Conservation (phyloP, 805 yeast species). For the Kodamaea lidongshanica region DNA sequence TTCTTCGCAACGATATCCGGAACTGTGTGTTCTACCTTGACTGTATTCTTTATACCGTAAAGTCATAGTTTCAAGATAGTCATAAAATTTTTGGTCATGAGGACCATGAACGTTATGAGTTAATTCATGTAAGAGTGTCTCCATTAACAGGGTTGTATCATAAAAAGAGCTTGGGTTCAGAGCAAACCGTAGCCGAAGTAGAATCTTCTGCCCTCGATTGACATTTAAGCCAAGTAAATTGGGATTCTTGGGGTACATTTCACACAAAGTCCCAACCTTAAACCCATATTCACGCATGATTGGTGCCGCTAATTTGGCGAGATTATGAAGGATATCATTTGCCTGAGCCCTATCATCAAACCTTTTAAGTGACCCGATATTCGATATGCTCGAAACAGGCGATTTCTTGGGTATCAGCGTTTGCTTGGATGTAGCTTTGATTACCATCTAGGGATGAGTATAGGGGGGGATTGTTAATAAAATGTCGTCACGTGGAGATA, state of each 20-base stretch:
- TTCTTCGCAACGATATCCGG: constrained; percentile 47
- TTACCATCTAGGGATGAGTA: constrained; percentile 8
- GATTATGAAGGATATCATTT: constrained; percentile 51
- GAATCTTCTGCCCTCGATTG: constrained; percentile 66
- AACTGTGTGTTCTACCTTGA: constrained; percentile 39
- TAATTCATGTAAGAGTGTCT: constrained; percentile 84
- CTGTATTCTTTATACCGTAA: constrained; percentile 43
- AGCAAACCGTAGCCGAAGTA: constrained; percentile 62
- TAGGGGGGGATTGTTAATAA: constrained; percentile 2
- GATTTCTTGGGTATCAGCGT: constrained; percentile 12
- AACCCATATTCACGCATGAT: constrained; percentile 63
- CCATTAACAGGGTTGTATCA: constrained; percentile 61
- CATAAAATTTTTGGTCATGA: constrained; percentile 69
- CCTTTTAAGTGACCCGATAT: constrained; percentile 33
- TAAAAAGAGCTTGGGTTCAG: constrained; percentile 48
- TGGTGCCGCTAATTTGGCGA: constrained; percentile 70
- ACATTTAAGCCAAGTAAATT: constrained; percentile 75
- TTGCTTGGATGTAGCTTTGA: constrained; percentile 5
- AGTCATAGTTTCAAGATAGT: constrained; percentile 54
- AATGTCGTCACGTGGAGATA: constrained; percentile 3
- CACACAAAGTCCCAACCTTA: constrained; percentile 63
- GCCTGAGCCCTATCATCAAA: constrained; percentile 35
- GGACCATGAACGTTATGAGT: constrained; percentile 77
- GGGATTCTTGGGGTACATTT: constrained; percentile 70
- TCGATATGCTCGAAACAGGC: constrained; percentile 30